A percentile compares a stretch with the other conserved stretches of the same genome.
These are phyloP conservation scores for Epichloe uncinata DNA, from an alignment of 2,329 filamentous ascomycete species.

Conservation along the genomic window DNA sequence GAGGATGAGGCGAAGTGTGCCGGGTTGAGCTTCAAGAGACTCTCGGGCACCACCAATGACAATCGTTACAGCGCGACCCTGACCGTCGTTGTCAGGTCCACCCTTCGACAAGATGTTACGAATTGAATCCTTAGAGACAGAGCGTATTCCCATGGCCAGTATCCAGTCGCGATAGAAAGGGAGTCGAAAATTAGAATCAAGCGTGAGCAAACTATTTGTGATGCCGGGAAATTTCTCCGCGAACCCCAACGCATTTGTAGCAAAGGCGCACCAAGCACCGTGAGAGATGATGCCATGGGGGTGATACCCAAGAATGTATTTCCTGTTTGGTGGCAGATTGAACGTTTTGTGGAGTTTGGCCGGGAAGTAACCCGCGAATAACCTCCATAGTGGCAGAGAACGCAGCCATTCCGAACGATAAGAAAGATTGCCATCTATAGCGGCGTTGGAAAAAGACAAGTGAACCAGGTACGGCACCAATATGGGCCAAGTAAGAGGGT, in stretches of 20 bases:
- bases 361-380: constrained; percentile 89
- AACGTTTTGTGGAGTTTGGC: constrained; percentile 76
- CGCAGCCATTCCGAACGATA: constrained; percentile 66
- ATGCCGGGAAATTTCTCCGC: constrained; percentile 82
- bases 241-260: constrained; percentile 81
- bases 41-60: constrained; percentile 88
- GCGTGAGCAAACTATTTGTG: constrained; percentile 80
- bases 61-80: constrained; percentile 93
- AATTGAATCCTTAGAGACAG: constrained; percentile 84
- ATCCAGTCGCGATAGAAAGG: constrained; percentile 92
- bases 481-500: constrained; percentile 82
- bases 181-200: constrained; percentile 92
- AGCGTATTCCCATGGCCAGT: constrained; percentile 74
- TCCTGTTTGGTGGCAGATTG: constrained; percentile 63
- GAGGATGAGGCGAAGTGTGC: constrained; percentile 63
- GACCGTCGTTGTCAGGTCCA: constrained; percentile 64
- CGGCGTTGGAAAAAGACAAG: constrained; percentile 60
- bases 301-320: constrained; percentile 96
- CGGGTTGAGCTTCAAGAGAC: constrained; percentile 76
- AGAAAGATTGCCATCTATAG: constrained; percentile 59
- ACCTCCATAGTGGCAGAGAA: constrained; percentile 63
- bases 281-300: constrained; percentile 92
- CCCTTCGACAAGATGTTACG: constrained; percentile 76
- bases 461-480: constrained; percentile 68
- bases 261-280: constrained; percentile 87